Evolutionary conservation across 495 filamentous ascomycete species (phyloP), one percentile per base, ranked within the genome.

Genomic region (Podospora tetraspora): DNA sequence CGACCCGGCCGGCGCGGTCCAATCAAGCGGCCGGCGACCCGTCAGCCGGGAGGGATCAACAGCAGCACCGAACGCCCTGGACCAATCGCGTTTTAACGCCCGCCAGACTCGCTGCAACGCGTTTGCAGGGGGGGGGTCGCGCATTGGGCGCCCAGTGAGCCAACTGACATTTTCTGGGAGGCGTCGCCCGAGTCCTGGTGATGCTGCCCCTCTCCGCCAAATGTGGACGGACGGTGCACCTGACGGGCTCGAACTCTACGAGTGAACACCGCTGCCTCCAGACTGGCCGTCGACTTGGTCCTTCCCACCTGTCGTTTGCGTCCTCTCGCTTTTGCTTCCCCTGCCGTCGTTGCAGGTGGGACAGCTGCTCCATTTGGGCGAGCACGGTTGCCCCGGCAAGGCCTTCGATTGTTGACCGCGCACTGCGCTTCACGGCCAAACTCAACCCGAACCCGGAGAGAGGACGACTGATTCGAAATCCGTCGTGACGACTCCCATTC

Each of bases 41-140:
- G 68, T 60, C 71, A 68, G 71, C 66, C 70, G 68, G 72, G 64
- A 61, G 56, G 67, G 63, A 74, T 69, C 67, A 74, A 66, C 63
- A 57, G 43, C 30, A 43, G 5, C 62, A 19, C 64, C 73, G 66
- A 66, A 10, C 22, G 63, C 27, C 22, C 25, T 57, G 27, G 34
- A 3, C 70, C 68, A 34, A 32, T 57, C 30, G 3, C 2, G 25
- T 32, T 56, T 37, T 23, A 62, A 37, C 57, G 57, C 68, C 52
- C 43, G 30, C 66, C 63, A 68, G 56, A 66, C 37, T 63, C 43
- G 13, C 63, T 23, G 32, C 63, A 64, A 65, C 57, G 32, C 30
- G 32, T n/a, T 58, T 58, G 70, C 66, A 73, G 66, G 63, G 25
- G 58, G 27, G 0, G 22, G 22, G 62, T 60, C 43, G 71, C 62